Evolutionary conservation across 495 filamentous ascomycete species (phyloP).

Genomic region (Saxophila tyrrhenica): DNA sequence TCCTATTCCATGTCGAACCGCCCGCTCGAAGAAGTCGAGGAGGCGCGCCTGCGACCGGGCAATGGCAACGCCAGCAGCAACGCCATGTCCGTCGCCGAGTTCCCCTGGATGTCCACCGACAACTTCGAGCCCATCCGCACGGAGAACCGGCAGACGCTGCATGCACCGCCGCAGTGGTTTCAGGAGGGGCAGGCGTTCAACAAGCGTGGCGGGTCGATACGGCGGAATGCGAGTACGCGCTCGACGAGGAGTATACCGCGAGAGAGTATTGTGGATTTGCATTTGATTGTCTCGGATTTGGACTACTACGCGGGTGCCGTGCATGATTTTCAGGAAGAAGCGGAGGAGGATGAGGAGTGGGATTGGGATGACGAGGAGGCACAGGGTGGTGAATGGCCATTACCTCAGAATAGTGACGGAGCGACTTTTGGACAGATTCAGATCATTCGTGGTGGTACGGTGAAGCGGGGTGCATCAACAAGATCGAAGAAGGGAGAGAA

Average conservation of each 20-base stretch:
- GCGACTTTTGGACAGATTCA: constrained; percentile 17
- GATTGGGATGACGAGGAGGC: constrained; percentile 14
- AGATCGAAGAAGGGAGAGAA: constrained; percentile 17
- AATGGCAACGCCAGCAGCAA: background rate
- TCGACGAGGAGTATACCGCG: constrained; percentile 16
- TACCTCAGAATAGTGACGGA: constrained; percentile 12
- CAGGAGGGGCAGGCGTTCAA: constrained; percentile 15
- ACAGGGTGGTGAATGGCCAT: constrained; percentile 6
- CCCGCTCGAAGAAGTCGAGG: constrained; percentile 17
- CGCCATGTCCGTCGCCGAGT: constrained; percentile 15
- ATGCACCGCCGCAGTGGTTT: constrained; percentile 16
- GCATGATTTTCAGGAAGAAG: constrained; percentile 17
- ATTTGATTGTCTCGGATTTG: constrained; percentile 18
- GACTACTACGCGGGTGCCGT: constrained; percentile 19
- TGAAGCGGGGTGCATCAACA: constrained; percentile 9
- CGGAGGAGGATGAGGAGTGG: constrained; percentile 14
- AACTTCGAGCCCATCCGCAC: constrained; percentile 17
- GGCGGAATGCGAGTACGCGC: background rate
- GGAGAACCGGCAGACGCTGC: background rate
- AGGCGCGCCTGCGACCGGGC: constrained; percentile 11
- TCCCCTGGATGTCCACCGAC: constrained; percentile 15
- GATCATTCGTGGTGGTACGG: constrained; percentile 13
- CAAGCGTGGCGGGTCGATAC: constrained; percentile 6
- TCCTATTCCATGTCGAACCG: constrained; percentile 8
- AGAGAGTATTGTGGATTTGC: constrained; percentile 18